Base-by-base conservation (phyloP, 2,329 filamentous ascomycete species). In the Penicillium freii region DNA sequence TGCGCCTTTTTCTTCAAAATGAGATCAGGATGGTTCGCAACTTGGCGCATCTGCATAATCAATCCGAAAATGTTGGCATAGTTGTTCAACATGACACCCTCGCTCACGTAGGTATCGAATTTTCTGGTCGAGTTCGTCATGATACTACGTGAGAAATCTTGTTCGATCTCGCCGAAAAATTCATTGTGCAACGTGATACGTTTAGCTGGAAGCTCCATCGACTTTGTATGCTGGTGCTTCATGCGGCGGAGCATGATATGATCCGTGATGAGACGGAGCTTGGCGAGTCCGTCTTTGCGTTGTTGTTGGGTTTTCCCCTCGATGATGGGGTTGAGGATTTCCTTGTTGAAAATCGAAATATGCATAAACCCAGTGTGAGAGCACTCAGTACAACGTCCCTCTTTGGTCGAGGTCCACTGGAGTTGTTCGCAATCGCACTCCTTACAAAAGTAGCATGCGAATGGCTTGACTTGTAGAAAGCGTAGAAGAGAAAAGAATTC, bases 21-120 rank as follows among this genome's bases (percentile, higher is more conserved):
- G 36, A 99, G 77, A 76, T 99, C 94, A 0, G 94, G 94, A 71
- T 99, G 94, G 65, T 99, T 94, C 8, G 94, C 92, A 27, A 97
- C 91, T 77, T 99, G 94, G 54, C 94, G 89, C 93, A 99, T 97
- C 75, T 96, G 92, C 91, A 97, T 97, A 70, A 99, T 97, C 54
- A 99, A 83, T 70, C 92, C 93, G 69, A 99, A 99, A 63, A 99
- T 97, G 73, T 99, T 99, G 78, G 94, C 94, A 66, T 97, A 97
- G 72, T 97, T 96, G 80, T 97, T 92, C 60, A 99, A 83, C 75
- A 99, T 86, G 21, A 97, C 93, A 78, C 92, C 92, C 62, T 92
- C 90, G 19, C 91, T 89, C 38, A 97, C 94, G 65, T 97, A 99
- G 0, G 92, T 97, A 70, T 97, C 91, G 65, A 97, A 99, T 67